Base-by-base conservation (phyloP, 805 yeast species). In the Crinitomyces ghanaensis region DNA sequence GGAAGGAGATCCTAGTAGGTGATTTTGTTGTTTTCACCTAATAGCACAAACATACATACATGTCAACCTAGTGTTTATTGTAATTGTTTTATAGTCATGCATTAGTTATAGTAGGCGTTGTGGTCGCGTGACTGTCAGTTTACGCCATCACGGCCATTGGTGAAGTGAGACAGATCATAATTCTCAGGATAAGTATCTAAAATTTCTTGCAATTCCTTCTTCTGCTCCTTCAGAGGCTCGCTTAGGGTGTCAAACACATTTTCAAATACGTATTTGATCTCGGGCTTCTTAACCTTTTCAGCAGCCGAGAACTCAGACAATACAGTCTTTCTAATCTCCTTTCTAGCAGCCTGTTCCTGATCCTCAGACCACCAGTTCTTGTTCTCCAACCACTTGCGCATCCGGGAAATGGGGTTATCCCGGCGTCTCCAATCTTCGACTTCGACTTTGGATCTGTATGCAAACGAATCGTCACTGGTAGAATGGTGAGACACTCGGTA, bases 401-500 rank as follows among this genome's bases (percentile, higher is more conserved):
- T 39, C 19, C 59, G 42, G 4, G 51, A 30, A 13, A 54, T 39
- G 14, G 59, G 59, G 36, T 51, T 53, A 38, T 54, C 58, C 9
- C 47, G 38, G 9, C 51, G 46, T 34, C 48, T 44, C 59, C 59
- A 54, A 32, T 51, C 45, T 27, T 53, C 57, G 5, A 54, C 57
- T 27, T 54, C 59, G 8, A 41, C 33, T 34, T 44, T 36, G 11
- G 56, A 48, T 13, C 59, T 44, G 35, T 54, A 54, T 2, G 59
- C 57, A 40, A 50, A 54, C 22, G 57, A 51, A 41, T 54, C 59
- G 30, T 54, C 59, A 5, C 52, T 44, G 4, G 59, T 54, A 6
- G 59, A 54, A 38, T 54, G 59, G 36, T 54, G 59, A 1, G 57
- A 50, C 6, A 53, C 55, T 14, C 59, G 45, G 39, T 54, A 54